phyloP scores from a whole-genome alignment of 352 stramenopile genomes.

The Phytopythium delawarense region DNA sequence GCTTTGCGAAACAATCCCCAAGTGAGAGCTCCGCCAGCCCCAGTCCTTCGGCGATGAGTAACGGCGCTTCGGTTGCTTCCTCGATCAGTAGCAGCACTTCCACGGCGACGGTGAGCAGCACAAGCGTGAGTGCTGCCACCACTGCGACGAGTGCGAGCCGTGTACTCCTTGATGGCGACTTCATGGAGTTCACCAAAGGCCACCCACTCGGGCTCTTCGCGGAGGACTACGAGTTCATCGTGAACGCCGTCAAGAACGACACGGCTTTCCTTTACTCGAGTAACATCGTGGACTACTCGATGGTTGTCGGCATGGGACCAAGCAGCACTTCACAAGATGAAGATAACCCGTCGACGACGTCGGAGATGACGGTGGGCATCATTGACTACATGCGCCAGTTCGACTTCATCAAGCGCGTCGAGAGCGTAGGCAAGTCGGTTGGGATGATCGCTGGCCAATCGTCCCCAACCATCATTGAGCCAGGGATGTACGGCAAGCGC shows the following conservation, averaged over 20 bases:
- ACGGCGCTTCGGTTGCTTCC: background rate
- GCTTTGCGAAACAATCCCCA: slow-evolving; percentile 73
- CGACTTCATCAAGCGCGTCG: slow-evolving; percentile 98
- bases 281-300: slow-evolving; percentile 99
- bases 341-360: slow-evolving; percentile 24
- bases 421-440: slow-evolving; percentile 97
- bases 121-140: background rate
- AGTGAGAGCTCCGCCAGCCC: slow-evolving; percentile 14
- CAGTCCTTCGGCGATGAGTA: background rate
- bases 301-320: slow-evolving; percentile 91
- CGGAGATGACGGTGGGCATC: slow-evolving; percentile 95
- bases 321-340: slow-evolving; percentile 8
- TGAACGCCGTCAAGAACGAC: slow-evolving; percentile 94
- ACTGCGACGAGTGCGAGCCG: slow-evolving; percentile 7
- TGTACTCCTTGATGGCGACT: slow-evolving; percentile 86
- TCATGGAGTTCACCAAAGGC: slow-evolving; percentile 74
- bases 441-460: slow-evolving; percentile 98
- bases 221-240: slow-evolving; percentile 64
- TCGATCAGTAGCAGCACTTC: background rate
- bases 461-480: slow-evolving; percentile 98
- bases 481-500: slow-evolving; percentile 93
- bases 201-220: slow-evolving; percentile 70
- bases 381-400: slow-evolving; percentile 99
- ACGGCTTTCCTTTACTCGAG: slow-evolving; percentile 96
- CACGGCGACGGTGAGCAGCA: background rate